Conservation (phyloP, 306 rosid species). For the Cercis canadensis region DNA sequence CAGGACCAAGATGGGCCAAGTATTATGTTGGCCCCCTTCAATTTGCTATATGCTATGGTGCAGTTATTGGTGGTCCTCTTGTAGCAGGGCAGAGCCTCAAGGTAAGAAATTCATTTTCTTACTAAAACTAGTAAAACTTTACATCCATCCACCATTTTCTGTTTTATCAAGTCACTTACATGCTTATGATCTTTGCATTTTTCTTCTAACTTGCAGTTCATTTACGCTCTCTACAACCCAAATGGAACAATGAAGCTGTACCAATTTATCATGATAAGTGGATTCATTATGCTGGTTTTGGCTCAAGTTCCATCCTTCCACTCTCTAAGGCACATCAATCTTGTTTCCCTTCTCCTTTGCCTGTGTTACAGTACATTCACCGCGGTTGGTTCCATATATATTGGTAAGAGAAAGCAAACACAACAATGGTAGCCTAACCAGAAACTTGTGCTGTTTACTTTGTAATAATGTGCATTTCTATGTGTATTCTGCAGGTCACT, state of each 20-base stretch:
- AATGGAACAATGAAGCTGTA: constrained; percentile 53
- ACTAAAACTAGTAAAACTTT: background rate
- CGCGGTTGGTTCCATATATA: constrained; percentile 38
- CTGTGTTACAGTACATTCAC: constrained; percentile 34
- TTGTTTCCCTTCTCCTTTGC: constrained; percentile 66
- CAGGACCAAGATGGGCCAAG: constrained; percentile 82
- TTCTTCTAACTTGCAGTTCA: constrained; percentile 40
- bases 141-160: too few species aligned
- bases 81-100: constrained; percentile 84
- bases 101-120: constrained; percentile 30
- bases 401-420: constrained; percentile 30
- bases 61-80: constrained; percentile 67
- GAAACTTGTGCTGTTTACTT: background rate
- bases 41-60: constrained; percentile 66
- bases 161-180: too few species aligned
- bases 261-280: constrained; percentile 44
- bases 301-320: constrained; percentile 77
- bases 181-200: too few species aligned
- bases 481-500: constrained; percentile 33
- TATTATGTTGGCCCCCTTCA: constrained; percentile 78
- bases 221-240: constrained; percentile 45
- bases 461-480: background rate
- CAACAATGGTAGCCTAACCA: too few species aligned
- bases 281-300: constrained; percentile 39
- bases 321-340: constrained; percentile 73